phyloP scores from a whole-genome alignment of 2,329 filamentous ascomycete genomes.

The Colletotrichum falcatum region DNA sequence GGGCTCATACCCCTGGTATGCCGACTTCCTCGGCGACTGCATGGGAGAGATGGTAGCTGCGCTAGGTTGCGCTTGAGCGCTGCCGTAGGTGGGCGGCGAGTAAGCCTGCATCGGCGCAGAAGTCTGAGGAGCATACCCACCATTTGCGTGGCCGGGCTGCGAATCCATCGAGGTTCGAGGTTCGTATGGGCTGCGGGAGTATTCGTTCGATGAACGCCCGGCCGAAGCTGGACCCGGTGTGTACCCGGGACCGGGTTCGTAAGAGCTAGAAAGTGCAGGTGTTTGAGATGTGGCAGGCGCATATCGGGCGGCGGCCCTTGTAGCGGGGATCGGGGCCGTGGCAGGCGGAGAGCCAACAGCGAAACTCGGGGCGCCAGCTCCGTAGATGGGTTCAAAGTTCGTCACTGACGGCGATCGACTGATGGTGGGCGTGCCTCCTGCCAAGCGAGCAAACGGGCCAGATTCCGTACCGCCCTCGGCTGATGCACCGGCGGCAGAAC shows the following conservation, averaged over 20 bases:
- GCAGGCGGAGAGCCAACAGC: constrained; percentile 48
- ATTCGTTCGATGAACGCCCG: constrained; percentile 46
- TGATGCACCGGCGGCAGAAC: constrained; percentile 66
- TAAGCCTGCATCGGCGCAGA: constrained; percentile 49
- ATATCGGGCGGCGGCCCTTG: constrained; percentile 64
- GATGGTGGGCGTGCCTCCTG: constrained; percentile 79
- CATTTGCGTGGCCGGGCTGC: constrained; percentile 46
- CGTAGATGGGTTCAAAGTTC: constrained; percentile 78
- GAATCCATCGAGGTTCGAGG: constrained; percentile 58
- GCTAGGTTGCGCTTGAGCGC: neutral
- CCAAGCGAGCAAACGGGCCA: constrained; percentile 86
- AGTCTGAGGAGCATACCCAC: constrained; percentile 50
- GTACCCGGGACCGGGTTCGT: constrained; percentile 5
- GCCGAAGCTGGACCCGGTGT: constrained; percentile 3
- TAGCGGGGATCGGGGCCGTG: constrained; percentile 51
- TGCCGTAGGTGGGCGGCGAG: constrained; percentile 36
- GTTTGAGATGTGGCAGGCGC: constrained; percentile 54
- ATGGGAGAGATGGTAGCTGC: constrained; percentile 2
- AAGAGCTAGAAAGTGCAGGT: constrained; percentile 43
- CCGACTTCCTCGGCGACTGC: constrained; percentile 32
- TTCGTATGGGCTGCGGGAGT: constrained; percentile 45
- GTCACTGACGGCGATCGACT: constrained; percentile 79
- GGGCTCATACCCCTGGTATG: constrained; percentile 42
- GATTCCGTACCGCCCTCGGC: constrained; percentile 69
- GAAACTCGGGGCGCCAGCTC: constrained; percentile 58